phyloP scores from a whole-genome alignment of 768 basidiomycete genomes.

The Boletus subcaerulescens region DNA sequence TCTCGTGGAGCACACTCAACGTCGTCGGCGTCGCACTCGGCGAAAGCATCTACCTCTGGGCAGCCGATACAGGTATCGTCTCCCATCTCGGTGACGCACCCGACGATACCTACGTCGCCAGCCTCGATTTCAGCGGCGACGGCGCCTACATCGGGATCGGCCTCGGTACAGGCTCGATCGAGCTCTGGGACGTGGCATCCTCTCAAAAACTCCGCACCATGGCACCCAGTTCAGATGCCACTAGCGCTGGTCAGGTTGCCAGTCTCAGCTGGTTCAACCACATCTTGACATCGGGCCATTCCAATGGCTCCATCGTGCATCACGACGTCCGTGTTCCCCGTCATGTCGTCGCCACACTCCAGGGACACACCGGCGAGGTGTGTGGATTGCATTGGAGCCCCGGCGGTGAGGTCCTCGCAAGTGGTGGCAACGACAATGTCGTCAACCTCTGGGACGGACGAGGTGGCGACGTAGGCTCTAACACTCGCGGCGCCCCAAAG shows the following conservation, averaged over 20 bases:
- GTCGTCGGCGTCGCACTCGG: conserved; percentile 87
- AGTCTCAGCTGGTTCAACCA: conserved; percentile 86
- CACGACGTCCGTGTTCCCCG: conserved; percentile 87
- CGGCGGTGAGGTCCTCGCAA: conserved; percentile 88
- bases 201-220: conserved; percentile 86
- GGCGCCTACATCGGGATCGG: conserved; percentile 83
- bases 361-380: conserved; percentile 90
- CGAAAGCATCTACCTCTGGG: conserved; percentile 89
- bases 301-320: conserved; percentile 94
- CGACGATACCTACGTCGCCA: conserved; percentile 71
- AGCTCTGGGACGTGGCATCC: conserved; percentile 90
- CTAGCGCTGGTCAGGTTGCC: conserved; percentile 62
- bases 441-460: conserved; percentile 97
- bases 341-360: conserved; percentile 87
- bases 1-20: conserved; percentile 87
- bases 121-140: conserved; percentile 76
- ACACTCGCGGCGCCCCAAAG: conserved; percentile 61
- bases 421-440: conserved; percentile 96
- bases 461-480: conserved; percentile 49
- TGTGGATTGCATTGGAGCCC: conserved; percentile 88
- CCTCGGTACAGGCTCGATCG: conserved; percentile 77
- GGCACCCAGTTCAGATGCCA: conserved; percentile 41
- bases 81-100: conserved; percentile 71
- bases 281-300: conserved; percentile 82
- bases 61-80: conserved; percentile 86